Evolutionary conservation across 2,329 filamentous ascomycete species (phyloP).

Genomic region (Alternaria consortialis): DNA sequence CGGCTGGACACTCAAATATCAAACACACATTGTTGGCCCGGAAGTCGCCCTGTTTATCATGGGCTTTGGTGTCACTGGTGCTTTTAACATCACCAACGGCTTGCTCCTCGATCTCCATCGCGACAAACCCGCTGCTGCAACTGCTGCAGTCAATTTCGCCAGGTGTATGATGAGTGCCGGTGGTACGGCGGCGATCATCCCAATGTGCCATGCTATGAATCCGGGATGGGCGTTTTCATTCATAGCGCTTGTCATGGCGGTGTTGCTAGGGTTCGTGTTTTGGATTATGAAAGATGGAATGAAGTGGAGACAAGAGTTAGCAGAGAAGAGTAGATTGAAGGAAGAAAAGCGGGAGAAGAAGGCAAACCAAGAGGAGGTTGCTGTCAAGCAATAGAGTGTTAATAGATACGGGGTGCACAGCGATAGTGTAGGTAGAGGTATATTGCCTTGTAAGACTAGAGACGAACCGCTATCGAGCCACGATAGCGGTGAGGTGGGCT

Average conservation of each 20-base stretch:
- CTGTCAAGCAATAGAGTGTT: too few relatives aligned
- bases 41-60: slow-evolving; percentile 63
- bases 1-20: slow-evolving; percentile 54
- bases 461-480: too few relatives aligned
- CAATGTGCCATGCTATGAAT: slow-evolving; percentile 55
- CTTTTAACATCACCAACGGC: slow-evolving; percentile 55
- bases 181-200: slow-evolving; percentile 50
- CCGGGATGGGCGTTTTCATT: slow-evolving; percentile 59
- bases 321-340: slow-evolving; percentile 25
- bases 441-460: too few relatives aligned
- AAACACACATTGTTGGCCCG: slow-evolving; percentile 52
- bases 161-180: slow-evolving; percentile 51
- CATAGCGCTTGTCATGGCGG: slow-evolving; percentile 40
- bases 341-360: slow-evolving; percentile 7
- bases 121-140: slow-evolving; percentile 52
- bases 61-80: slow-evolving; percentile 64
- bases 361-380: not conserved
- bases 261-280: slow-evolving; percentile 36
- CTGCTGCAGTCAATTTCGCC: slow-evolving; percentile 50
- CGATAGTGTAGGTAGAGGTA: too few relatives aligned
- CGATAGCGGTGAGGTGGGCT: too few relatives aligned
- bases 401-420: too few relatives aligned
- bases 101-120: slow-evolving; percentile 57
- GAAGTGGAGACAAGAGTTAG: slow-evolving; percentile 40
- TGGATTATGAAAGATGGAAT: slow-evolving; percentile 46